phyloP scores from a whole-genome alignment of 148 eudicot species.

The Dianthus caryophyllus region DNA sequence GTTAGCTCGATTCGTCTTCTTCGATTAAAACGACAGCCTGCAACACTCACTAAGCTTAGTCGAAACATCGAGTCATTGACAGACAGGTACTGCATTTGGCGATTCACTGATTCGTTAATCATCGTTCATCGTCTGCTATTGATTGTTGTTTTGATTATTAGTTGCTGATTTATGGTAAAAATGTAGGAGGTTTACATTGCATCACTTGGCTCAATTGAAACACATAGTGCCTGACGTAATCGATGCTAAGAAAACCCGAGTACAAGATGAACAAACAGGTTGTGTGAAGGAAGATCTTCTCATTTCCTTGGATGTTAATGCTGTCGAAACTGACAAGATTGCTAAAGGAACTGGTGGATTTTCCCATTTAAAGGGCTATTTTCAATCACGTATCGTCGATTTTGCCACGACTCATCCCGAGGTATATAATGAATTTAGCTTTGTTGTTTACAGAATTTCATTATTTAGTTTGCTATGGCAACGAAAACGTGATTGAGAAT shows the following conservation, averaged over 20 bases:
- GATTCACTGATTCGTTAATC: background rate
- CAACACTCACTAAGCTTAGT: constrained; percentile 53
- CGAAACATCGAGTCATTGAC: constrained; percentile 54
- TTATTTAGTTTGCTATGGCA: background rate
- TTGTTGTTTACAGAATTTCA: too few relatives aligned
- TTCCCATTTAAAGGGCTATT: constrained; percentile 38
- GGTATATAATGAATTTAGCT: constrained; percentile 35
- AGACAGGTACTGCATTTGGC: constrained; percentile 39
- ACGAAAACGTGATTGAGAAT: background rate
- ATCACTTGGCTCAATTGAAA: constrained; percentile 77
- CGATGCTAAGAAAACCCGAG: constrained; percentile 48
- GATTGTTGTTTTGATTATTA: background rate
- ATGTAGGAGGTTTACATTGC: constrained; percentile 59
- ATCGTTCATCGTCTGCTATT: too few relatives aligned
- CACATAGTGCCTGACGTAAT: constrained; percentile 66
- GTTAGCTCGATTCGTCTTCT: constrained; percentile 57
- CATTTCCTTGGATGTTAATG: constrained; percentile 36
- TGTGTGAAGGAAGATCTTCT: constrained; percentile 79
- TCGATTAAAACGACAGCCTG: constrained; percentile 32
- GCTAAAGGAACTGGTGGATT: constrained; percentile 30
- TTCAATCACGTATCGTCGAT: constrained; percentile 39
- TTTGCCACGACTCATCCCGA: constrained; percentile 44
- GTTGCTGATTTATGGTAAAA: background rate
- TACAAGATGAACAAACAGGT: constrained; percentile 46
- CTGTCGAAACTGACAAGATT: constrained; percentile 28